Evolutionary conservation across 2,329 filamentous ascomycete species (phyloP).

Genomic region (Metarhizium rileyi): DNA sequence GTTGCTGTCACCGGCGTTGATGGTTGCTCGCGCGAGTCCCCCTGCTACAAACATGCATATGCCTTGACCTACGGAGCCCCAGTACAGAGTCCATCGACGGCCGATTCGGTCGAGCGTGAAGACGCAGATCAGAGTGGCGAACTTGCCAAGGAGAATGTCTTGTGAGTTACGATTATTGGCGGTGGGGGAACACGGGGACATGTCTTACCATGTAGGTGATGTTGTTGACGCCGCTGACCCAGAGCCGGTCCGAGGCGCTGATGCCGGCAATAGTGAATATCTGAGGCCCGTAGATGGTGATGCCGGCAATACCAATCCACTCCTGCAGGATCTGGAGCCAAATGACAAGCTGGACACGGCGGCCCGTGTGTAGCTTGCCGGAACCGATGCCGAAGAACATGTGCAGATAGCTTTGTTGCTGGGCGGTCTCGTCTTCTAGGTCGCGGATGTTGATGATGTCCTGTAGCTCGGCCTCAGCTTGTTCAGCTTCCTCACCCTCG

Average conservation of each 20-base stretch:
- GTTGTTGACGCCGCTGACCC: conserved; percentile 49
- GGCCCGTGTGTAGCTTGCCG: conserved; percentile 54
- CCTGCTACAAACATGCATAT: conserved; percentile 60
- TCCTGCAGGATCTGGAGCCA: conserved; percentile 65
- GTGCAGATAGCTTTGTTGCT: conserved; percentile 47
- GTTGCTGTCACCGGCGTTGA: conserved; percentile 33
- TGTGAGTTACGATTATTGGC: not conserved
- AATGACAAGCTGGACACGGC: conserved; percentile 59
- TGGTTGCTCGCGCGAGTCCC: conserved; percentile 44
- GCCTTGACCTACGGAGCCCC: conserved; percentile 54
- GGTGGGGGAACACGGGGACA: not conserved
- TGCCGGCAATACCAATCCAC: conserved; percentile 60
- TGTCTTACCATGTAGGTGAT: conserved; percentile 35
- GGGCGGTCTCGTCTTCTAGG: conserved; percentile 51
- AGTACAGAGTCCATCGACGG: conserved; percentile 58
- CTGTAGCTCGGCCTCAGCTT: conserved; percentile 53
- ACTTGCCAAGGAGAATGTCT: conserved; percentile 13
- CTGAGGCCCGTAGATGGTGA: conserved; percentile 49
- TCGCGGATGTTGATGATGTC: conserved; percentile 57
- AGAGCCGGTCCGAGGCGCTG: conserved; percentile 47
- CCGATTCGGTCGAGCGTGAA: conserved; percentile 62
- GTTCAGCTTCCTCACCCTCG: conserved; percentile 37
- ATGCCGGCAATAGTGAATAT: conserved; percentile 62
- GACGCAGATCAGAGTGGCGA: conserved; percentile 58
- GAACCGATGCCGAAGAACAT: conserved; percentile 61